A percentile compares a stretch with the other conserved stretches of the same genome.
phyloP scores from a whole-genome alignment of 495 filamentous ascomycete species.

The Pyrenopolyporus hunteri region DNA sequence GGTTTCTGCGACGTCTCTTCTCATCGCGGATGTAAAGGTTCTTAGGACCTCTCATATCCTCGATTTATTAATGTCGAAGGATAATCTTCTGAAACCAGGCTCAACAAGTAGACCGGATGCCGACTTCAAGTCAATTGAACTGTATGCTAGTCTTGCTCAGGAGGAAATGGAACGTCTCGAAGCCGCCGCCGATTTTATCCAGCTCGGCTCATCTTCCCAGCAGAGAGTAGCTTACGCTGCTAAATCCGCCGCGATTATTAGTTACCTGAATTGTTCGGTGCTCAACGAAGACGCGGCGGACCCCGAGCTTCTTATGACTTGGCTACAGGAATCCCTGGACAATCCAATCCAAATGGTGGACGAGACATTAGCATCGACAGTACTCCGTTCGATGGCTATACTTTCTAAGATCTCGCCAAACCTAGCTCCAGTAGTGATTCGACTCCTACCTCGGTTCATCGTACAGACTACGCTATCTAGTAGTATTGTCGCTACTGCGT shows the following conservation, averaged over 20 bases:
- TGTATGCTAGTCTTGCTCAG: slow-evolving; percentile 73
- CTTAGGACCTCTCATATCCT: slow-evolving; percentile 70
- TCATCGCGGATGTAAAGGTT: slow-evolving; percentile 65
- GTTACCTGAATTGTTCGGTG: slow-evolving; percentile 82
- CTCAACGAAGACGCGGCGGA: slow-evolving; percentile 81
- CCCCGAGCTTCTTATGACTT: slow-evolving; percentile 77
- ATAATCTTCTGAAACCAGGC: slow-evolving; percentile 44
- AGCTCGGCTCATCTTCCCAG: slow-evolving; percentile 82
- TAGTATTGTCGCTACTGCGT: slow-evolving; percentile 72
- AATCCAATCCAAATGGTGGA: slow-evolving; percentile 83
- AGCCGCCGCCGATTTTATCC: slow-evolving; percentile 85
- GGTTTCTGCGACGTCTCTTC: slow-evolving; percentile 74
- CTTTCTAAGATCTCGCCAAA: slow-evolving; percentile 74
- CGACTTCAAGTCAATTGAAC: slow-evolving; percentile 66
- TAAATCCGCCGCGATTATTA: slow-evolving; percentile 80
- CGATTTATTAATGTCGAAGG: slow-evolving; percentile 71
- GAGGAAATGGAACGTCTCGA: slow-evolving; percentile 88
- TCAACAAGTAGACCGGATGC: slow-evolving; percentile 51
- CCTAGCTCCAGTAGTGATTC: slow-evolving; percentile 75
- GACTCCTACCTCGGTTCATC: slow-evolving; percentile 82
- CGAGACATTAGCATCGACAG: slow-evolving; percentile 70
- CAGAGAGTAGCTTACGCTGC: slow-evolving; percentile 85
- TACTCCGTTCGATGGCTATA: slow-evolving; percentile 81
- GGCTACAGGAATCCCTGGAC: slow-evolving; percentile 79
- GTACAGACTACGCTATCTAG: slow-evolving; percentile 74